Evolutionary conservation across 768 basidiomycete species (phyloP), one percentile per base, ranked within the genome.

Genomic region (Imleria badia): DNA sequence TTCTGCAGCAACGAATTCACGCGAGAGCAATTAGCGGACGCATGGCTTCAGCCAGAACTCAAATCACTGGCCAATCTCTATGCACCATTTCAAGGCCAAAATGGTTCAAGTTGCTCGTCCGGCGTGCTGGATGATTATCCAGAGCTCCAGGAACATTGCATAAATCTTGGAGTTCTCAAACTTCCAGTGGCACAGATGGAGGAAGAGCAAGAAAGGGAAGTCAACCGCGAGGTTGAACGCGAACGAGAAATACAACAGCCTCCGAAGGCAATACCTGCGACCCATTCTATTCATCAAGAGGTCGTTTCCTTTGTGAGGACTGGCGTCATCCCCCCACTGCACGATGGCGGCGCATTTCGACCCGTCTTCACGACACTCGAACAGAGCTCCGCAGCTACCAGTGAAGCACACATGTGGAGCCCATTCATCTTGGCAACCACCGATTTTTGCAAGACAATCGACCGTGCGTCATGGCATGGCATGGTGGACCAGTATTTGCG

Each of bases 171-270:
- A 19, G 43, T 31, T 31, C 43, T 45, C 6, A 30, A n/a, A 31
- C 29, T 45, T 31, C 43, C 43, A 13, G 30, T 12, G 3, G 29
- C 44, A 19, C 44, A 20, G 44, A 33, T 45, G 44, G 44, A 45
- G 6, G 77, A 80, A 55, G 79, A 80, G 46, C 78, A 79, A 51
- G 78, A 79, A 60, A 64, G 78, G 41, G 77, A 80, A 52, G 66
- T 79, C 11, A 61, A 59, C 6, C 75, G 74, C 38, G 77, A 79
- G 58, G 64, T 73, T 4, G 78, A 79, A 53, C 59, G 58, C 12
- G 30, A 45, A 45, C n/a, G 44, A 4, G 44, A 36, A 17, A 17
- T 17, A 15, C 34, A 35, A n/a, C 6, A 36, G 17, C 35, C 17
- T 1, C 35, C 35, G 1, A 17, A 0, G 17, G 17, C 7, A 17